Percentiles rank a stretch among this genome's conserved stretches.
Conservation (phyloP, 768 basidiomycete genomes). For the Auriscalpium vulgare region DNA sequence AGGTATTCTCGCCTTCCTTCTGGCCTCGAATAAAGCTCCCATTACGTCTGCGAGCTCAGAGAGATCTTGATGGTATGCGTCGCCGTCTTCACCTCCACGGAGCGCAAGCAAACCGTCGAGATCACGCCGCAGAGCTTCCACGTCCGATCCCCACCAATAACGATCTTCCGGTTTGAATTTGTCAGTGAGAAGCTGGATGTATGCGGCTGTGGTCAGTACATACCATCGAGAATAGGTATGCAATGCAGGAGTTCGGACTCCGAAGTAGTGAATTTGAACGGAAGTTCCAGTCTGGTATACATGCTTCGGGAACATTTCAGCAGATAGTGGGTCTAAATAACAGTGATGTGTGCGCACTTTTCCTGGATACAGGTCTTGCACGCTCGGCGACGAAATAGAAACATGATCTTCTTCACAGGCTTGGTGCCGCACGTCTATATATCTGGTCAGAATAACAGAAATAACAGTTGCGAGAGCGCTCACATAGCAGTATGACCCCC, state of each 20-base stretch:
- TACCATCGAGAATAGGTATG: too few relatives aligned
- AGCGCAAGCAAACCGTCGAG: not conserved
- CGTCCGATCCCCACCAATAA: too few relatives aligned
- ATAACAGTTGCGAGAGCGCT: not conserved
- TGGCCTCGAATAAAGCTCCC: not conserved
- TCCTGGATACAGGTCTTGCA: constrained; percentile 4
- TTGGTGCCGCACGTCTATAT: constrained; percentile 8
- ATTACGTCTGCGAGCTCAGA: not conserved
- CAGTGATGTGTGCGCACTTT: not conserved
- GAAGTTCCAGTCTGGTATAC: not conserved
- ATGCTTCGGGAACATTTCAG: not conserved
- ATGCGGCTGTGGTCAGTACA: too few relatives aligned
- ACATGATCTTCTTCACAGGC: constrained; percentile 4
- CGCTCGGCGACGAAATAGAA: constrained; percentile 7
- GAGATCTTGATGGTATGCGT: not conserved
- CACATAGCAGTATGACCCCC: constrained; percentile 8
- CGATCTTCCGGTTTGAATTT: not conserved
- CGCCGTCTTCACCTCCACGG: not conserved
- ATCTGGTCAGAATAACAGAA: too few relatives aligned
- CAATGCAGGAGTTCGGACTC: too few relatives aligned
- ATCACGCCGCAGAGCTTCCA: not conserved
- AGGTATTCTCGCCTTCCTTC: not conserved
- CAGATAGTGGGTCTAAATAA: not conserved
- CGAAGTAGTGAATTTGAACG: not conserved
- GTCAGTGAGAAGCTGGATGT: not conserved